Percentiles rank a stretch among this genome's conserved stretches.
Evolutionary conservation across 163 green algal species (phyloP).

Genomic region (Volvox carteri): DNA sequence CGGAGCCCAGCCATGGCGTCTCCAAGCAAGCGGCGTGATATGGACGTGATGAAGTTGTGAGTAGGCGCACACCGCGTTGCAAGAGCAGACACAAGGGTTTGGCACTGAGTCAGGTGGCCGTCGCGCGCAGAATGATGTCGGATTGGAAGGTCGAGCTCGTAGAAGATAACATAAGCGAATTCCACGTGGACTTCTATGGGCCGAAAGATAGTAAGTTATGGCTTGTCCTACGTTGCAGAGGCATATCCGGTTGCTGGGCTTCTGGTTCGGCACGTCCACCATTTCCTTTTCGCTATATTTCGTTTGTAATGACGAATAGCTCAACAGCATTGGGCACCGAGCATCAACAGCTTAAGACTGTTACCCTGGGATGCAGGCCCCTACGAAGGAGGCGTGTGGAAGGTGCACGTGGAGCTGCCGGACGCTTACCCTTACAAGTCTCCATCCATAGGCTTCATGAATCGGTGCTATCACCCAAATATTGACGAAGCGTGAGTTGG

Average conservation of each 20-base stretch:
- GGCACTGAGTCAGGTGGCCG: background rate
- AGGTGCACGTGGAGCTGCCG: slow-evolving; percentile 97
- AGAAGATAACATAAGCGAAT: slow-evolving; percentile 93
- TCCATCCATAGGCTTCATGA: slow-evolving; percentile 98
- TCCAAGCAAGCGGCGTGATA: slow-evolving; percentile 85
- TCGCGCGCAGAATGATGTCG: slow-evolving; percentile 94
- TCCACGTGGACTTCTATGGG: slow-evolving; percentile 94
- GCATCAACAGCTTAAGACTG: background rate
- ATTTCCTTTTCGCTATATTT: background rate
- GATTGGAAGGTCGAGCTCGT: slow-evolving; percentile 99
- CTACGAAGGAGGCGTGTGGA: slow-evolving; percentile 97
- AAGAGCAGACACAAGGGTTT: slow-evolving; percentile 8
- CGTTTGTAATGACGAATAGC: background rate
- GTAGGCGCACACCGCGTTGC: slow-evolving; percentile 26
- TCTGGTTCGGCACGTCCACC: background rate
- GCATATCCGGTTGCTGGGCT: background rate
- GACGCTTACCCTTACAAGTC: slow-evolving; percentile 99
- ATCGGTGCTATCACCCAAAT: slow-evolving; percentile 99
- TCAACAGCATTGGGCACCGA: background rate
- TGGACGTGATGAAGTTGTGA: slow-evolving; percentile 97
- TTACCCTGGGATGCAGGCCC: slow-evolving; percentile 80
- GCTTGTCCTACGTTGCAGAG: background rate
- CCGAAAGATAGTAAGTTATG: slow-evolving; percentile 92
- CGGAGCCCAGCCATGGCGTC: slow-evolving; percentile 50
- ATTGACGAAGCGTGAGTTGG: slow-evolving; percentile 93